Base-by-base conservation (phyloP, 345 rosid species). In the Eucalyptus cloeziana region DNA sequence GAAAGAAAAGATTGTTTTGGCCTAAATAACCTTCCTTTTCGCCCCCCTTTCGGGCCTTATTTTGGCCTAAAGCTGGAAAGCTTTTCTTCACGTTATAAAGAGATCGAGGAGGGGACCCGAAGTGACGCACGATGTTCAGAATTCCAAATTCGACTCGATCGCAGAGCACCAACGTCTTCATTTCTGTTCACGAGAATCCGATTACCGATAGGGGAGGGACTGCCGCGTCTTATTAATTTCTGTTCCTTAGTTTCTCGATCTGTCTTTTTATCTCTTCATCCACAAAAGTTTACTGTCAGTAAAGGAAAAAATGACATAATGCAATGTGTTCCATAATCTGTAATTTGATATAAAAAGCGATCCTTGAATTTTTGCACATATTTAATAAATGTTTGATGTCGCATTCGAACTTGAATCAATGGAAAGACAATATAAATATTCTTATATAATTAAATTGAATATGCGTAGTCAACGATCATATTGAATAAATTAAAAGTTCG, bases 391-490 rank as follows among this genome's bases (percentile, higher is more conserved):
- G 3, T 56, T 56, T 0, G 1, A 56, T 56, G 3, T 56, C 1
- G 1, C 27, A 9, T 24, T 5, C 0, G 10, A 56, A 24, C 13
- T 24, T 56, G 13, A 56, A 56, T 56, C 24, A 24, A 4, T 56
- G 4, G 10, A 10, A 56, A 9, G 0, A 56, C 2, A 24, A 56
- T 17, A 24, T 24, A 10, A 24, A 56, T 8, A 22, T 56, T 56
- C 22, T 24, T 22, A 56, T 56, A 56, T 56, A 10, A 56, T 56
- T 19, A 52, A 8, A 52, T 52, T 52, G 24, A 52, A 52, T 52
- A 52, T 52, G 0, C 8, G 8, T 19, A 3, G 0, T 3, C 3
- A 4, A 22, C 0, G 1, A 56, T 56, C 3, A 24, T 4, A 56
- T 56, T 4, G 6, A 24, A 10, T 0, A 4, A 4, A 24, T 56